These are phyloP conservation scores for Penicillium mononematosum DNA, from an alignment of 495 filamentous ascomycete genomes.

Conservation along the genomic window DNA sequence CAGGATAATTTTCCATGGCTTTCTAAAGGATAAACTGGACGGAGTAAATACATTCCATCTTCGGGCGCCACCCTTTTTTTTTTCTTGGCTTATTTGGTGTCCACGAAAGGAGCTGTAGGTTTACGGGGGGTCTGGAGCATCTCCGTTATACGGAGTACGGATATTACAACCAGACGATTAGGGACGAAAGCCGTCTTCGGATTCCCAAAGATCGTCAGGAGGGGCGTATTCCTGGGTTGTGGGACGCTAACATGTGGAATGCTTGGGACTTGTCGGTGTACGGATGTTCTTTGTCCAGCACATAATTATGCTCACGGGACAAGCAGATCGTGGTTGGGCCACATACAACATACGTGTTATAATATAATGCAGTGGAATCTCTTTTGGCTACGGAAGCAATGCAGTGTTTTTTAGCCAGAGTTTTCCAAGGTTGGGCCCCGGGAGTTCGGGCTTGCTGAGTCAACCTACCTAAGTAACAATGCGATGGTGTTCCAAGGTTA, in stretches of 20 bases:
- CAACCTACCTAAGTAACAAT: background rate
- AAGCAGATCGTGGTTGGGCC: background rate
- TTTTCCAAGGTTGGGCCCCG: background rate
- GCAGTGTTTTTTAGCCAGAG: background rate
- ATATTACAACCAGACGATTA: conserved; percentile 5
- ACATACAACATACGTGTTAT: background rate
- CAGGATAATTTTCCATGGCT: background rate
- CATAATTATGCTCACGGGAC: conserved; percentile 1
- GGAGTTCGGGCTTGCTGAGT: conserved; percentile 7
- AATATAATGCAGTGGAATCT: conserved; percentile 3
- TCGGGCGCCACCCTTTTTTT: background rate
- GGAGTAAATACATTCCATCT: background rate
- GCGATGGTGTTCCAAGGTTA: background rate
- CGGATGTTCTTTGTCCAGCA: background rate
- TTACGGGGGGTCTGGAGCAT: conserved; percentile 2
- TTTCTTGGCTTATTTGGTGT: background rate
- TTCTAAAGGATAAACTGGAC: background rate
- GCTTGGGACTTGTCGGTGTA: conserved; percentile 14
- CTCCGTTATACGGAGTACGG: background rate
- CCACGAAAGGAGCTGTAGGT: conserved; percentile 3
- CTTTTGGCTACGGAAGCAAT: too few species aligned
- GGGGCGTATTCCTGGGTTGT: conserved; percentile 1
- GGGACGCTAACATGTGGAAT: conserved; percentile 6
- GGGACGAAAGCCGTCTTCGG: conserved; percentile 8
- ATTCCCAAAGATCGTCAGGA: conserved; percentile 12